Conservation (phyloP, 1,284 basidiomycete genomes). For the Moesziomyces sp. region DNA sequence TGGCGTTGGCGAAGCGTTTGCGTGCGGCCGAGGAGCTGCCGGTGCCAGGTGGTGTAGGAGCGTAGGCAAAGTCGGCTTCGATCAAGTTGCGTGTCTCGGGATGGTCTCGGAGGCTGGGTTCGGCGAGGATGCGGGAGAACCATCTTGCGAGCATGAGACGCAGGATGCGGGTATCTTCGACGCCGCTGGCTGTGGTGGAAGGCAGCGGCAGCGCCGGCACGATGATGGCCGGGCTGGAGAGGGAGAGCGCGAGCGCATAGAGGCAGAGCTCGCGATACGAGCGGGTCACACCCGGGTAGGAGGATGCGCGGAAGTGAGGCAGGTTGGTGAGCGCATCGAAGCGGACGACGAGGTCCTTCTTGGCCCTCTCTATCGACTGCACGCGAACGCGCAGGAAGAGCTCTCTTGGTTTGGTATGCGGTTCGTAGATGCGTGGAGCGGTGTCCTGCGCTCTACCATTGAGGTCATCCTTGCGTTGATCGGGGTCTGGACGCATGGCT, state of each 20-base stretch:
- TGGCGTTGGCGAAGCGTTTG: conserved; percentile 51
- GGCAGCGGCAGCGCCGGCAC: conserved; percentile 57
- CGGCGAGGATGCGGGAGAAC: conserved; percentile 52
- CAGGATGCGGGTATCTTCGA: conserved; percentile 55
- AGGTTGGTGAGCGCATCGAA: conserved; percentile 59
- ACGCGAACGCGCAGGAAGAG: conserved; percentile 45
- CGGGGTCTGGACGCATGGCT: conserved; percentile 32
- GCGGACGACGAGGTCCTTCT: conserved; percentile 50
- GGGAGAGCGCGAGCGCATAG: conserved; percentile 49
- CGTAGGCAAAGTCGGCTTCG: conserved; percentile 63
- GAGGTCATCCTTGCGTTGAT: conserved; percentile 30
- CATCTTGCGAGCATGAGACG: conserved; percentile 51
- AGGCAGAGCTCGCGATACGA: conserved; percentile 59
- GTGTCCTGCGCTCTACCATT: conserved; percentile 10
- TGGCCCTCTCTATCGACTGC: conserved; percentile 46
- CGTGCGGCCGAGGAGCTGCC: conserved; percentile 49
- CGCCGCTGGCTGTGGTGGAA: conserved; percentile 40
- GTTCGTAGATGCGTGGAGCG: conserved; percentile 33
- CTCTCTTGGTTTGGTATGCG: conserved; percentile 38
- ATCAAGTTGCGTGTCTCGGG: conserved; percentile 59
- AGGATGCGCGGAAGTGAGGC: conserved; percentile 51
- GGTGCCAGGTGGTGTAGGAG: conserved; percentile 46
- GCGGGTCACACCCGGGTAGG: conserved; percentile 52
- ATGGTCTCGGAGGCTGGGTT: conserved; percentile 50
- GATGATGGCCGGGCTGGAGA: conserved; percentile 46